A percentile compares a stretch with the other conserved stretches of the same genome.
phyloP scores from a whole-genome alignment of 768 basidiomycete species.

The Tricholoma matsutake region DNA sequence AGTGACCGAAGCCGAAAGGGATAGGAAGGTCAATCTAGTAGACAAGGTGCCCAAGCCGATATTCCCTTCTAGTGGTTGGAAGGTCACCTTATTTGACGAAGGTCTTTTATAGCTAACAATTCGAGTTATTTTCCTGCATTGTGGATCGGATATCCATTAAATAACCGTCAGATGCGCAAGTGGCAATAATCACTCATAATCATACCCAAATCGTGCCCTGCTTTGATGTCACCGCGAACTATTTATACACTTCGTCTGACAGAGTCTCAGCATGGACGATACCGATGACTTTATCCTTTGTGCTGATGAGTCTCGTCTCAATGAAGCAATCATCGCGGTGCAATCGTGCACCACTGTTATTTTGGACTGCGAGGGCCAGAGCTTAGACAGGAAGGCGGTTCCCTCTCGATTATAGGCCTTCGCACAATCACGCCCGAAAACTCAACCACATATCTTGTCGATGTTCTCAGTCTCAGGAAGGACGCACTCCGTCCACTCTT shows the following conservation, averaged over 20 bases:
- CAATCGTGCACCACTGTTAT: not conserved
- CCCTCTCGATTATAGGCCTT: constrained; percentile 12
- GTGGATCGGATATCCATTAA: too few species aligned
- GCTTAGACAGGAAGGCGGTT: constrained; percentile 8
- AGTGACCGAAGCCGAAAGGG: constrained; percentile 53
- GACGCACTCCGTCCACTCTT: constrained; percentile 7
- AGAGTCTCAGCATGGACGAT: too few species aligned
- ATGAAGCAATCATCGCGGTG: not conserved
- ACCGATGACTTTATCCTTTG: constrained; percentile 1
- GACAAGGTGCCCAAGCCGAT: constrained; percentile 55
- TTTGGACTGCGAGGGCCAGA: constrained; percentile 14
- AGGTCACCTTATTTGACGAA: constrained; percentile 38
- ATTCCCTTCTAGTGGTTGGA: constrained; percentile 37
- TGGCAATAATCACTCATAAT: too few species aligned
- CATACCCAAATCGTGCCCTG: too few species aligned
- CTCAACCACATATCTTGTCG: constrained; percentile 10
- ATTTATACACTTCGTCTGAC: too few species aligned
- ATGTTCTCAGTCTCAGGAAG: constrained; percentile 4
- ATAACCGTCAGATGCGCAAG: too few species aligned
- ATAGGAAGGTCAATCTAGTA: constrained; percentile 43
- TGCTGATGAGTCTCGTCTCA: constrained; percentile 9
- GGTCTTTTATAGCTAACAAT: not conserved
- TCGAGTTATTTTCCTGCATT: not conserved
- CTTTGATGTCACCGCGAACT: too few species aligned
- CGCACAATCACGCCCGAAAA: constrained; percentile 2